Percentiles rank a stretch among this genome's conserved stretches.
These are phyloP conservation scores for Suillus sp. DNA, from an alignment of 768 basidiomycete species.

Conservation along the genomic window DNA sequence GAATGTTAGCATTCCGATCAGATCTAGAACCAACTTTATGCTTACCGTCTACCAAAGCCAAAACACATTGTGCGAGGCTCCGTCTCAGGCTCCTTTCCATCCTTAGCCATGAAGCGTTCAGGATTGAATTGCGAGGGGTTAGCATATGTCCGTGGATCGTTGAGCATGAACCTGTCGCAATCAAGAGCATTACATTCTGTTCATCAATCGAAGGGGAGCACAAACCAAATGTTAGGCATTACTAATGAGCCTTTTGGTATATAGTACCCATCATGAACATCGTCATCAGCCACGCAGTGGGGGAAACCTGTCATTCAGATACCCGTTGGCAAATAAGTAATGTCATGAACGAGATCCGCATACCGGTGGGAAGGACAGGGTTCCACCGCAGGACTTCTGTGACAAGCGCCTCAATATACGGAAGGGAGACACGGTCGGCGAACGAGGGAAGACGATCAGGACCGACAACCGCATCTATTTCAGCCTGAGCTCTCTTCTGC, in stretches of 20 bases:
- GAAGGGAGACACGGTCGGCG: background rate
- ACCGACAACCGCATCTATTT: background rate
- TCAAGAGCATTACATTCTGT: background rate
- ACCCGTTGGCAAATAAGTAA: background rate
- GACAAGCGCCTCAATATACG: background rate
- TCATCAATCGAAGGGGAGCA: background rate
- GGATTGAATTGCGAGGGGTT: background rate
- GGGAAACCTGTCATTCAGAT: background rate
- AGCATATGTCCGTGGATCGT: background rate
- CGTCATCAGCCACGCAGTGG: background rate
- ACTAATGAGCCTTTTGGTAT: background rate
- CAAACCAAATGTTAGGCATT: background rate
- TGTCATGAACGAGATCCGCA: background rate
- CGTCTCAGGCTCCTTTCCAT: background rate
- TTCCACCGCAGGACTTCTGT: background rate
- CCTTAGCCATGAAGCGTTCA: background rate
- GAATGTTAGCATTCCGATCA: background rate
- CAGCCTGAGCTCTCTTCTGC: background rate
- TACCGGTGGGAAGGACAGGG: background rate
- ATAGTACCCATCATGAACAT: background rate
- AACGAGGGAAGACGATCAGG: background rate
- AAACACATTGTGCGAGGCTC: background rate
- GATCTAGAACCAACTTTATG: background rate
- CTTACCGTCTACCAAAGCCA: background rate
- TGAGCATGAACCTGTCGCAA: background rate